Evolutionary conservation across 164 flowering plant genomes (phyloP), one percentile per base, ranked within the genome.

Genomic region (Cinnamomum micranthum): DNA sequence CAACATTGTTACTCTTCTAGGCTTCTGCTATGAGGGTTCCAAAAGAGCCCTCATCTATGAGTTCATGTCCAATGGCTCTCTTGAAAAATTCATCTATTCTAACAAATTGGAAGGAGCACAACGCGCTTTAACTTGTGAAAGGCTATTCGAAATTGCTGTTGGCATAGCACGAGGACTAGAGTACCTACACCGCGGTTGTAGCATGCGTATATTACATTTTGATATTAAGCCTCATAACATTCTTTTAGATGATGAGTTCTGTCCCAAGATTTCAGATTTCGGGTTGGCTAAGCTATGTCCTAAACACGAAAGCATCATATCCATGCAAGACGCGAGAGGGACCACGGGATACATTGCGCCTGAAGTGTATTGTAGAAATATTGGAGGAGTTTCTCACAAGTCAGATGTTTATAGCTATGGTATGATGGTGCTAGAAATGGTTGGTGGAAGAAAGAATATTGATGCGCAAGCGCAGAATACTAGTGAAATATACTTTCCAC

Each of bases 211-310:
- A 24, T 1, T 73, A 15, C 75, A 73, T 41, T 47, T 73, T 1
- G 75, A 73, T 59, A 73, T 73, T 5, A 73, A 73, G 50, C 75
- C 75, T 15, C 69, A 72, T 28, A 72, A 72, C 65, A 72, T 72
- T 19, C 50, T 72, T 14, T 6, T 72, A 2, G 67, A 60, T 23
- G 9, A 73, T 17, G 69, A 41, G 0, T 73, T 63, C 3, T 59
- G 67, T 5, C 69, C 74, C 12, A 63, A 73, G 28, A 73, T 73
- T n/a, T 73, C 75, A 17, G 69, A 73, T 35, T 73, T 73, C 35
- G 75, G 75, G 6, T 68, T 59, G 6, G 67, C 74, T 19, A 72
- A 72, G 67, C 6, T 72, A 19, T 62, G 63, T 51, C 64, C 51
- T 14, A 62, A 17, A 6, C 6, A 63, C 0, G 19, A 73, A 11